These are phyloP conservation scores for Coccinonectria pachysandricola DNA, from an alignment of 2,329 filamentous ascomycete genomes.

Conservation along the genomic window DNA sequence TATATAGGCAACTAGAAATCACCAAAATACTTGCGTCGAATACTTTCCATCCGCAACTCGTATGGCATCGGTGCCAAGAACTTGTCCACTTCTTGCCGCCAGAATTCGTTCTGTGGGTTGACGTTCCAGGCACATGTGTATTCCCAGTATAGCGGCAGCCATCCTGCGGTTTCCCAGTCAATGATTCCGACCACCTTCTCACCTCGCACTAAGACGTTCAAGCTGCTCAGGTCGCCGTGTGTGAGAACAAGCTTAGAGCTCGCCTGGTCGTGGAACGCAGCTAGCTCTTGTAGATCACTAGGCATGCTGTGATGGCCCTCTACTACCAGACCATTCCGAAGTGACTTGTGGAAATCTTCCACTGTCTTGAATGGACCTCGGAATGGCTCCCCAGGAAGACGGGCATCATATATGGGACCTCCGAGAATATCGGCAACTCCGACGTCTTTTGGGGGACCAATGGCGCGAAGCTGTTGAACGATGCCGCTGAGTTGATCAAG, in stretches of 20 bases:
- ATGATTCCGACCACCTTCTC: constrained; percentile 34
- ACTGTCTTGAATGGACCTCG: constrained; percentile 19
- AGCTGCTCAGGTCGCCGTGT: constrained; percentile 33
- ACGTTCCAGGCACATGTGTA: constrained; percentile 15
- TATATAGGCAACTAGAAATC: no score
- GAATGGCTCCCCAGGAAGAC: constrained; percentile 8
- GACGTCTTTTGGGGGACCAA: constrained; percentile 5
- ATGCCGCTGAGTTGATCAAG: not conserved
- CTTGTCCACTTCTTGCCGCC: constrained; percentile 8
- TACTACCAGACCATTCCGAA: constrained; percentile 5
- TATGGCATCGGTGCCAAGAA: constrained; percentile 8
- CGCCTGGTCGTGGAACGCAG: constrained; percentile 10
- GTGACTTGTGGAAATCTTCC: constrained; percentile 16
- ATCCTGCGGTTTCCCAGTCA: constrained; percentile 26
- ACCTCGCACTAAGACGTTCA: constrained; percentile 31
- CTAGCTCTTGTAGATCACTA: constrained; percentile 7
- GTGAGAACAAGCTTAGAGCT: constrained; percentile 26
- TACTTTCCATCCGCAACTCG: constrained; percentile 12
- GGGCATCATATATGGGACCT: constrained; percentile 14
- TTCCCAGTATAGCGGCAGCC: constrained; percentile 26
- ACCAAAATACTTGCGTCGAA: constrained; percentile 9
- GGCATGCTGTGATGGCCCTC: not conserved
- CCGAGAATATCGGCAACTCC: constrained; percentile 10
- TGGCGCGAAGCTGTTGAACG: constrained; percentile 11
- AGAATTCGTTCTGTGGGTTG: constrained; percentile 11